Evolutionary conservation across 257 asterid genomes (phyloP).

Genomic region (Euphrasia confusa): DNA sequence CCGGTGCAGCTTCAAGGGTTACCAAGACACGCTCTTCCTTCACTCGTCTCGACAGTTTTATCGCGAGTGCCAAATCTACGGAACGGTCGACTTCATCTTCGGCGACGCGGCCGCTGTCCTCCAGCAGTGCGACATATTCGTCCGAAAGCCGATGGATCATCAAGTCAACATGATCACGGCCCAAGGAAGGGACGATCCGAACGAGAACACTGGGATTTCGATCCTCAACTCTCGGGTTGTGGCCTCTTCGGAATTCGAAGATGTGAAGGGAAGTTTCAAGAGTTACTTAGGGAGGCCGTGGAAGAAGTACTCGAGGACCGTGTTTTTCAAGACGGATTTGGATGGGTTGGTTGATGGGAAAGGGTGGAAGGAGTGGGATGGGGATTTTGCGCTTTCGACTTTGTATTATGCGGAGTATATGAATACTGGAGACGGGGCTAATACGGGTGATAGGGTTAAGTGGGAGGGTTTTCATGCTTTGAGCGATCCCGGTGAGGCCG

Average conservation of each 20-base stretch:
- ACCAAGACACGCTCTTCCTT: conserved; percentile 63
- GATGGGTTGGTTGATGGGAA: conserved; percentile 46
- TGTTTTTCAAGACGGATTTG: conserved; percentile 43
- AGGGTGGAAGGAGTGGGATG: conserved; percentile 67
- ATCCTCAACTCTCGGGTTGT: conserved; percentile 41
- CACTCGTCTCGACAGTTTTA: conserved; percentile 62
- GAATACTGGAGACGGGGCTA: conserved; percentile 62
- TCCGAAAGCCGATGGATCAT: conserved; percentile 46
- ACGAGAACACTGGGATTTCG: conserved; percentile 58
- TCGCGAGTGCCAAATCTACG: conserved; percentile 58
- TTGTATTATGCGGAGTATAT: conserved; percentile 56
- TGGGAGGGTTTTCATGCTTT: conserved; percentile 72
- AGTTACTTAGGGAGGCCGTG: conserved; percentile 69
- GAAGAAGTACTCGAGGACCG: conserved; percentile 55
- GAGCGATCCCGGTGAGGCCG: conserved; percentile 28
- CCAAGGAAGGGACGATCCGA: conserved; percentile 48
- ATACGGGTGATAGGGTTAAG: conserved; percentile 38
- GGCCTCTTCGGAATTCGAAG: conserved; percentile 34
- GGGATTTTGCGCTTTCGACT: conserved; percentile 54
- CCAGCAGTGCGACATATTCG: conserved; percentile 53
- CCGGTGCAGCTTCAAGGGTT: conserved; percentile 61
- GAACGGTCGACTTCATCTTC: conserved; percentile 65
- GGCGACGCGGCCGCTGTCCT: conserved; percentile 57
- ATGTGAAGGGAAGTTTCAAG: conserved; percentile 28
- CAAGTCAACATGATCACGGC: conserved; percentile 65